Conservation (phyloP, 2,329 filamentous ascomycete species). For the Aspergillus proliferans region DNA sequence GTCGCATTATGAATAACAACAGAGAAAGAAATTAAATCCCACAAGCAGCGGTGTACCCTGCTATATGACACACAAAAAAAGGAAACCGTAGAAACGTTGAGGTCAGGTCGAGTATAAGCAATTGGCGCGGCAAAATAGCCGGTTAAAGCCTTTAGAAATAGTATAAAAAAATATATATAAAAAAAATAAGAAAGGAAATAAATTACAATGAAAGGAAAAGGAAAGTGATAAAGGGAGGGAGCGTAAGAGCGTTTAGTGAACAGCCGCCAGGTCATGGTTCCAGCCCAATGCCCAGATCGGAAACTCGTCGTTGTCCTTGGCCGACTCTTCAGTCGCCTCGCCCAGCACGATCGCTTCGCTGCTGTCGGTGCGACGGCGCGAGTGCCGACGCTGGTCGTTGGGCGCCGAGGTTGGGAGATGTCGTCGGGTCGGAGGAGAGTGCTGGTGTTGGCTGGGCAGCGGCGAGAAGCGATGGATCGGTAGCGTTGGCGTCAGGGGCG, state of each 20-base stretch:
- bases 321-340: conserved; percentile 35
- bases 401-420: conserved; percentile 27
- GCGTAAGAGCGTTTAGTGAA: conserved; percentile 22
- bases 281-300: conserved; percentile 37
- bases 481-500: conserved; percentile 35
- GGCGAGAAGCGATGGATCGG: conserved; percentile 35
- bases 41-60: no score
- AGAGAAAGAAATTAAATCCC: no score
- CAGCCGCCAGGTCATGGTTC: conserved; percentile 36
- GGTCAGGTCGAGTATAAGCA: no score
- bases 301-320: conserved; percentile 51
- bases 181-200: neutral
- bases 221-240: neutral
- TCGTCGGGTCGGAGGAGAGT: conserved; percentile 22
- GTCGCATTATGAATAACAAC: no score
- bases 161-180: neutral
- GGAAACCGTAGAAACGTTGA: no score
- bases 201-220: conserved; percentile 4
- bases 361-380: conserved; percentile 37
- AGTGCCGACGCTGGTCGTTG: conserved; percentile 29
- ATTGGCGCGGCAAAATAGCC: no score
- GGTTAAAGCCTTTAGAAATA: neutral
- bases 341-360: conserved; percentile 43
- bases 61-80: no score
- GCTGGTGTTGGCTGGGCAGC: conserved; percentile 23